Conservation (phyloP, 257 asterid species). For the Cruciata laevipes region DNA sequence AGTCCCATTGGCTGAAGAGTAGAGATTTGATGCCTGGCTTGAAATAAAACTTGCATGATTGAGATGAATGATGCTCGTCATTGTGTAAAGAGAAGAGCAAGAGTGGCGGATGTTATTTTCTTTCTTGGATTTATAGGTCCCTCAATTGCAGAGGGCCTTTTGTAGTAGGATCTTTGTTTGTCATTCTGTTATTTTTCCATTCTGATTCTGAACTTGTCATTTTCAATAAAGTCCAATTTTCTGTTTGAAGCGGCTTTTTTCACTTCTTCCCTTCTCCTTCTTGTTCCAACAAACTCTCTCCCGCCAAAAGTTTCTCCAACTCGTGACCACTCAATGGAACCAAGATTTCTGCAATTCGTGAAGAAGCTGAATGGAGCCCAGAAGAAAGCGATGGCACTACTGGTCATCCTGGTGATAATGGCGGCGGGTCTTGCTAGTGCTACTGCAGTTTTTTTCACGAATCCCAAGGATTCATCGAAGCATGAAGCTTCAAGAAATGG, state of each 20-base stretch:
- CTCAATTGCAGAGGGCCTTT: conserved; percentile 4
- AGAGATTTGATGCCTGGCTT: background rate
- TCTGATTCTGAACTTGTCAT: conserved; percentile 9
- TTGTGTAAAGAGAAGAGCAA: conserved; percentile 8
- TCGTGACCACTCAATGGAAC: conserved; percentile 22
- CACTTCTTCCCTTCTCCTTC: too few species aligned
- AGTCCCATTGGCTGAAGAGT: conserved; percentile 77
- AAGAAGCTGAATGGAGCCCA: conserved; percentile 24
- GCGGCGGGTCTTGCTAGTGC: conserved; percentile 23
- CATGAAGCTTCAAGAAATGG: conserved; percentile 2
- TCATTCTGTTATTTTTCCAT: background rate
- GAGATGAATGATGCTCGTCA: conserved; percentile 1
- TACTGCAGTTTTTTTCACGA: conserved; percentile 19
- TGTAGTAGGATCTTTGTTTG: background rate
- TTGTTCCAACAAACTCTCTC: background rate
- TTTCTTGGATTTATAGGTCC: conserved; percentile 2
- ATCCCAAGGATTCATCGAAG: conserved; percentile 3
- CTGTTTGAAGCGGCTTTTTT: background rate
- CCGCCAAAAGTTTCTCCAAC: too few species aligned
- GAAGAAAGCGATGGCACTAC: conserved; percentile 11
- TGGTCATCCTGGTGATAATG: conserved; percentile 22
- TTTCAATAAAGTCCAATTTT: conserved; percentile 5
- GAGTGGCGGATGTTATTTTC: conserved; percentile 13
- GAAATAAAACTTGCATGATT: conserved; percentile 2
- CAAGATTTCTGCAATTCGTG: conserved; percentile 18